Conservation (phyloP, 1,139 yeast genomes). For the Hanseniaspora gamundiae region DNA sequence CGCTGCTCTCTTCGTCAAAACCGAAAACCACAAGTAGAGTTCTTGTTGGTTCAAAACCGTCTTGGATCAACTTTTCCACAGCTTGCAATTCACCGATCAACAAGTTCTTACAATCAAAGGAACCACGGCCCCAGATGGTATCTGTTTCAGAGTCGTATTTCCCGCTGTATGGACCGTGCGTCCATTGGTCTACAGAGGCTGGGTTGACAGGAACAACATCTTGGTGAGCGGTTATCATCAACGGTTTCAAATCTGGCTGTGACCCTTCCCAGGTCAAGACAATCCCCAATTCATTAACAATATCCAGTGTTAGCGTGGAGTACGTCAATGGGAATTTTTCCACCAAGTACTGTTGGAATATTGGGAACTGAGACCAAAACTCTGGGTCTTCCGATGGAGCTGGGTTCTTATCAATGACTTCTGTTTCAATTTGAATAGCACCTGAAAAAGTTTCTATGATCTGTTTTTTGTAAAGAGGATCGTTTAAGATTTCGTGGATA, state of each 20-base stretch:
- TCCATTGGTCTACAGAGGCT: conserved; percentile 48
- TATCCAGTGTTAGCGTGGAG: conserved; percentile 27
- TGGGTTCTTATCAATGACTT: conserved; percentile 40
- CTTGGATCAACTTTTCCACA: conserved; percentile 31
- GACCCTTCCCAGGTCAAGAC: conserved; percentile 57
- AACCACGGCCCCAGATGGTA: conserved; percentile 51
- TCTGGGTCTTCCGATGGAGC: conserved; percentile 30
- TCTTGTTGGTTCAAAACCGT: conserved; percentile 37
- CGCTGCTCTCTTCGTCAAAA: conserved; percentile 53
- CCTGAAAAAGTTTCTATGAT: conserved; percentile 37
- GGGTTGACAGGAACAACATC: conserved; percentile 73
- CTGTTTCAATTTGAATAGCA: conserved; percentile 52
- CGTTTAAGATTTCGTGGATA: conserved; percentile 25
- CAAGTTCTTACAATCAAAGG: conserved; percentile 49
- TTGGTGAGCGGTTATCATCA: conserved; percentile 61
- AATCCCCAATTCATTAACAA: conserved; percentile 52
- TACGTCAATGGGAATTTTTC: conserved; percentile 46
- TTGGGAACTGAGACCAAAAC: conserved; percentile 30
- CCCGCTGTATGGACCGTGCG: conserved; percentile 54
- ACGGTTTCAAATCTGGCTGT: conserved; percentile 42
- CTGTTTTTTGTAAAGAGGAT: conserved; percentile 29
- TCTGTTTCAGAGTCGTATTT: conserved; percentile 41
- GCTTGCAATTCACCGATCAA: conserved; percentile 44
- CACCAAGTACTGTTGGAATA: conserved; percentile 43
- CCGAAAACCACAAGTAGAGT: conserved; percentile 46